phyloP scores from a whole-genome alignment of 1,284 basidiomycete species.

The Ustilago trichophora region DNA sequence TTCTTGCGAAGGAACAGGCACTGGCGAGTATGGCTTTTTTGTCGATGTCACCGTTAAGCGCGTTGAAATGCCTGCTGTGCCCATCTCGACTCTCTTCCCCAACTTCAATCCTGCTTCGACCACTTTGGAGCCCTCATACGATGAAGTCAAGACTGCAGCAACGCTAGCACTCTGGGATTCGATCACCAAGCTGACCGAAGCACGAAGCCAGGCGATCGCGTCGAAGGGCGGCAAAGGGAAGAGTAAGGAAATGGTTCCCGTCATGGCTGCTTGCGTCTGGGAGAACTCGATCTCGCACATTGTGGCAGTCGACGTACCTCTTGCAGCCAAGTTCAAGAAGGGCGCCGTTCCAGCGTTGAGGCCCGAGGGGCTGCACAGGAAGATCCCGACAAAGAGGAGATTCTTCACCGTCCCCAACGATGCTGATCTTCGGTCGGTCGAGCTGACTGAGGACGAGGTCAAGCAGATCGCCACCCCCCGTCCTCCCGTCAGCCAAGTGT shows the following conservation, averaged over 20 bases:
- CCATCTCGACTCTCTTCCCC: conserved; percentile 39
- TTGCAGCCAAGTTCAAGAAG: conserved; percentile 42
- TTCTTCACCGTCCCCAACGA: conserved; percentile 50
- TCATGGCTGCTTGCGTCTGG: conserved; percentile 55
- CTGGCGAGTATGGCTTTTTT: conserved; percentile 47
- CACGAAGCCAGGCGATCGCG: neutral
- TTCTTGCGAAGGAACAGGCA: conserved; percentile 47
- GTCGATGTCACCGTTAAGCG: conserved; percentile 52
- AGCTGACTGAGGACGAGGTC: conserved; percentile 33
- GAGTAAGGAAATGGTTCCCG: conserved; percentile 42
- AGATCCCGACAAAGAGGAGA: conserved; percentile 29
- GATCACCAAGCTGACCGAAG: conserved; percentile 39
- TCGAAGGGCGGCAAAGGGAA: conserved; percentile 22
- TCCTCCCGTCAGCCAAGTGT: neutral
- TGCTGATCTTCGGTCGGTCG: conserved; percentile 36
- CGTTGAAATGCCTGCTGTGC: conserved; percentile 51
- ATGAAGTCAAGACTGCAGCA: conserved; percentile 43
- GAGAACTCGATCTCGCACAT: conserved; percentile 46
- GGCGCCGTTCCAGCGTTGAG: conserved; percentile 15
- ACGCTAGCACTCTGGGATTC: conserved; percentile 41
- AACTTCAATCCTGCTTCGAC: conserved; percentile 8
- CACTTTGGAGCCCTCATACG: conserved; percentile 17
- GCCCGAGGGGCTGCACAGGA: conserved; percentile 27
- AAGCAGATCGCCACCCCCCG: conserved; percentile 7
- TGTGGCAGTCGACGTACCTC: conserved; percentile 41